A percentile compares a stretch with the other conserved stretches of the same genome.
Evolutionary conservation across 2,329 filamentous ascomycete species (phyloP).

Genomic region (Westerdykella sp.): DNA sequence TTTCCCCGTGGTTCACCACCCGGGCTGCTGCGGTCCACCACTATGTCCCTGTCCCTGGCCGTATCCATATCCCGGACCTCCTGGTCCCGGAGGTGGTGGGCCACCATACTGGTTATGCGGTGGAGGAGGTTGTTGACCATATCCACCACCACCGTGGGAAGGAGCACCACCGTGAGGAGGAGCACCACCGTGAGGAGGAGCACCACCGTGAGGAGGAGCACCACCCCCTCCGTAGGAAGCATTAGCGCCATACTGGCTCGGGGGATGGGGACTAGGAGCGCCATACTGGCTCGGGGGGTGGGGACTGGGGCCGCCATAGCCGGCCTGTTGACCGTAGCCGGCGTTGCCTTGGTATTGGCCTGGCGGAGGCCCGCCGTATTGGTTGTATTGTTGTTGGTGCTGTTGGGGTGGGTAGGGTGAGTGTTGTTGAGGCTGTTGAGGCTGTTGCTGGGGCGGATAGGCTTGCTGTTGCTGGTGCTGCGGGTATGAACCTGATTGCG

Average conservation of each 20-base stretch:
- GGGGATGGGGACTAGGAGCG: constrained; percentile 1
- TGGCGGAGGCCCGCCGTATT: constrained; percentile 13
- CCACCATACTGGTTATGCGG: no score
- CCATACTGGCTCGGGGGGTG: constrained; percentile 1
- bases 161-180: constrained; percentile 1
- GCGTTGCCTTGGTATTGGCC: constrained; percentile 10
- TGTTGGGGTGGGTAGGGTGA: constrained; percentile 2
- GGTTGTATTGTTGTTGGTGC: constrained; percentile 14
- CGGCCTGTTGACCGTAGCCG: constrained; percentile 10
- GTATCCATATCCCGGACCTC: no score
- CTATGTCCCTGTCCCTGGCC: no score
- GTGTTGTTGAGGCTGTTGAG: constrained; percentile 1
- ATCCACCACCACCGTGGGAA: not conserved
- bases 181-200: no score
- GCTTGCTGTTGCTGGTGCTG: constrained; percentile 10
- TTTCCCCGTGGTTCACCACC: no score
- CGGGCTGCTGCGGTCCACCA: no score
- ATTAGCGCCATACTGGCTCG: constrained; percentile 3
- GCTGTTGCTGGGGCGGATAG: constrained; percentile 2
- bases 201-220: no score
- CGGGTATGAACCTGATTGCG: not conserved
- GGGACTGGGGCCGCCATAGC: constrained; percentile 8
- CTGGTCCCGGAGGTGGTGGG: no score
- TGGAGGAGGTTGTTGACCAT: not conserved
- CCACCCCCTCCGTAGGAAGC: no score